Base-by-base conservation (phyloP, 208 protist species). In the Trypanosomatidae sp. region DNA sequence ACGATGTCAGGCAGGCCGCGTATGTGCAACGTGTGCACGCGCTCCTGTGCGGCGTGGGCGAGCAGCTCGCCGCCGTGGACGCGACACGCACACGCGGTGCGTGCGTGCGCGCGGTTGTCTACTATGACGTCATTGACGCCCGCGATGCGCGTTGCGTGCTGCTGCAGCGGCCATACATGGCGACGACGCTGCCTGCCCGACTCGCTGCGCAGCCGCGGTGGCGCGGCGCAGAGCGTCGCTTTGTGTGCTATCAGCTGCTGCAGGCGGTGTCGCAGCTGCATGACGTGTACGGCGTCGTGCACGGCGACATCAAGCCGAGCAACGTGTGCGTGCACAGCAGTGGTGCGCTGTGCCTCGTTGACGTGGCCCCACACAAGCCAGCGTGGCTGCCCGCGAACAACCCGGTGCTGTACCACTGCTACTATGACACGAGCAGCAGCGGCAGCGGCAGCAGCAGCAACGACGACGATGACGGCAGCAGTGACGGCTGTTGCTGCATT, bases 341-440 rank as follows among this genome's bases (percentile, higher is more conserved):
- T 22, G 80, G 85, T 15, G 79, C 77, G 62, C 48, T 94, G 6
- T 76, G 81, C 37, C 35, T 96, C 10, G 71, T 57, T 4, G 88
- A 96, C 51, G 53, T 96, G 26, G 84, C 78, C 4, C 80, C 75
- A 8, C 94, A 84, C 53, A 96, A 96, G 49, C 81, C 86, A 2
- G 55, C 61, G 0, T 37, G 44, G 0, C 33, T 95, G 11, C 72
- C 77, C 0, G 45, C 64, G 0, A 67, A 85, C 58, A 86, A 88
- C 45, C 79, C 79, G 0, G 65, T 74, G 2, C 39, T 86, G 16
- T 94, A 88, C 47, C 60, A 77, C 25, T 92, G 89, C 50, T 94
- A 79, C 61, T 96, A 94, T 51, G 78, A 94, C 47, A 87, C 74
- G 0, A 75, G 77, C 22, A 80, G 89, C 48, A 75, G 60, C 7